Conservation (phyloP, 177 flowering plant species). For the Vitis hybrid region DNA sequence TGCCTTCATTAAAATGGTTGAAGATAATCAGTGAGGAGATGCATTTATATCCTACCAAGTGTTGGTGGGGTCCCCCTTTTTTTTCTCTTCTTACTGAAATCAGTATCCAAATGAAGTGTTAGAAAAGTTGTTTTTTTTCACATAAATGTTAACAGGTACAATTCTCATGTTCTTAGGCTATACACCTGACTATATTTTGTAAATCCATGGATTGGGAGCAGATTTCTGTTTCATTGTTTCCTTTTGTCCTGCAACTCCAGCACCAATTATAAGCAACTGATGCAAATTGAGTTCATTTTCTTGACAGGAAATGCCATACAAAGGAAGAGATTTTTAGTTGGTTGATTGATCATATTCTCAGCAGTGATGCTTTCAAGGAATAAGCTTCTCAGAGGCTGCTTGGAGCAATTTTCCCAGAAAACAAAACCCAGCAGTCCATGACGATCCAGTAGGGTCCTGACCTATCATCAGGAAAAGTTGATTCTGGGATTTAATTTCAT, state of each 20-base stretch:
- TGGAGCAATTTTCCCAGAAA: background rate
- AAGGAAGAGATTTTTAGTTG: conserved; percentile 62
- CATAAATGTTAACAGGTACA: no score
- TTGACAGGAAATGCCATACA: conserved; percentile 74
- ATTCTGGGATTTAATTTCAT: background rate
- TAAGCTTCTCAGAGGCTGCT: conserved; percentile 6
- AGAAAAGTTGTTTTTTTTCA: no score
- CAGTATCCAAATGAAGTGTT: no score
- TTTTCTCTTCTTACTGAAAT: no score
- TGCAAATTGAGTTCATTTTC: background rate
- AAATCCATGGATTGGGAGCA: no score
- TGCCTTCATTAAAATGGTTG: no score
- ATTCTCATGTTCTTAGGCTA: no score
- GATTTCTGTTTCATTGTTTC: background rate
- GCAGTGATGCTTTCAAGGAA: conserved; percentile 4
- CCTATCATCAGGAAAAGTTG: background rate
- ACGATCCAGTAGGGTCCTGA: no score
- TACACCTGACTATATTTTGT: no score
- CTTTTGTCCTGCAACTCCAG: background rate
- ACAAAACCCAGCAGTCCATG: conserved; percentile 1
- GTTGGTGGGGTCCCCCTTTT: no score
- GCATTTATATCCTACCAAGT: no score
- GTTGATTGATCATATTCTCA: conserved; percentile 8
- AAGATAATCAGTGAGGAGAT: no score
- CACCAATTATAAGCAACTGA: background rate